Conservation (phyloP, 2,329 filamentous ascomycete species). For the Cucurbitaria berberidis region DNA sequence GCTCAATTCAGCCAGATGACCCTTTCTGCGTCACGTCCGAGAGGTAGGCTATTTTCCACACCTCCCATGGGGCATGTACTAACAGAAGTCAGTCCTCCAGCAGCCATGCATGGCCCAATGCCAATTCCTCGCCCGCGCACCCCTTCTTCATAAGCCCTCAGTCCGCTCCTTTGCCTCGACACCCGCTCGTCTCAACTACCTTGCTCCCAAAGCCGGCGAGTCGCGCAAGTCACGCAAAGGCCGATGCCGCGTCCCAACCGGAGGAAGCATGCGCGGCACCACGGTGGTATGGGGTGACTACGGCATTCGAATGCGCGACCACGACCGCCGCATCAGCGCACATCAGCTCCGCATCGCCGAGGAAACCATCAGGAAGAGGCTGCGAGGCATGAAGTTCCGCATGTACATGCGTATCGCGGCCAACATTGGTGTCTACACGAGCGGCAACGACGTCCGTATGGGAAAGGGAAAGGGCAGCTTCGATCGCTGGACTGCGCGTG, state of each 20-base stretch:
- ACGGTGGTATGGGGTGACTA: conserved; percentile 97
- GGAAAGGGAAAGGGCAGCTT: conserved; percentile 98
- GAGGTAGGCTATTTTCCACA: conserved; percentile 25
- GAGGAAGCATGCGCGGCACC: conserved; percentile 88
- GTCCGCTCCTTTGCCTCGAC: conserved; percentile 76
- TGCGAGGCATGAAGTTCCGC: conserved; percentile 90
- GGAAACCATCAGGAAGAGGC: conserved; percentile 86
- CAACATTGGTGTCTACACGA: conserved; percentile 93
- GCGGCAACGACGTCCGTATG: conserved; percentile 97
- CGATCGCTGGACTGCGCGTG: conserved; percentile 91
- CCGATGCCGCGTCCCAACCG: conserved; percentile 83
- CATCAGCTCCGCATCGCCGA: conserved; percentile 87
- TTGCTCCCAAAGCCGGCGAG: conserved; percentile 79
- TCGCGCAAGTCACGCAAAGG: conserved; percentile 90
- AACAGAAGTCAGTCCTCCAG: conserved; percentile 24
- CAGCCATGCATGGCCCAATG: conserved; percentile 39
- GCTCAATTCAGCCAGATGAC: conserved; percentile 42
- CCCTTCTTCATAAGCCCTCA: conserved; percentile 1
- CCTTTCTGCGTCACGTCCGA: conserved; percentile 30
- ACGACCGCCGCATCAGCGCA: conserved; percentile 88
- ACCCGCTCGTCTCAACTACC: conserved; percentile 70
- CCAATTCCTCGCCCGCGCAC: conserved; percentile 43
- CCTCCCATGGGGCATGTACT: background rate
- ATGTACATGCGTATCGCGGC: conserved; percentile 90
- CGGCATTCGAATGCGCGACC: conserved; percentile 89